phyloP scores from a whole-genome alignment of 1,284 basidiomycete species.

The Laetiporus sulphureus region DNA sequence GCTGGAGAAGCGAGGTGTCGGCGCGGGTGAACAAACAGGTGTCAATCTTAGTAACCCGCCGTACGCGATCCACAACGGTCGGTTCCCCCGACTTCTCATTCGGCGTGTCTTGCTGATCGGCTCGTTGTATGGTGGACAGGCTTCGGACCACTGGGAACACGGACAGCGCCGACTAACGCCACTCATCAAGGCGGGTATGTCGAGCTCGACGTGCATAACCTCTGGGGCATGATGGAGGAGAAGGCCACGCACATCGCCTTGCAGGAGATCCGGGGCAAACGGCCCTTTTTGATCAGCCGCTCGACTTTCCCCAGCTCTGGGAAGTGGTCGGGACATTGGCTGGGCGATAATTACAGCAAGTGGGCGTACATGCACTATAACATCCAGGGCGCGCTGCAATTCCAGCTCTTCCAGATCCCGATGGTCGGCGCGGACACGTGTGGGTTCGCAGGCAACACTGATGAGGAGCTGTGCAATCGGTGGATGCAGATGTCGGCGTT shows the following conservation, averaged over 20 bases:
- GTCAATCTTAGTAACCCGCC: constrained; percentile 52
- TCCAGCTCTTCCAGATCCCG: constrained; percentile 70
- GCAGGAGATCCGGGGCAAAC: constrained; percentile 39
- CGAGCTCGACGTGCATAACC: constrained; percentile 59
- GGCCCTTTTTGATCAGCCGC: constrained; percentile 61
- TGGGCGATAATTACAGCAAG: constrained; percentile 54
- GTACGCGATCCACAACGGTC: constrained; percentile 69
- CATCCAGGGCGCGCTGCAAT: constrained; percentile 66
- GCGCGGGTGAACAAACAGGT: constrained; percentile 37
- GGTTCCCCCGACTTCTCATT: background rate
- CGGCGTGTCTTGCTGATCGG: constrained; percentile 3
- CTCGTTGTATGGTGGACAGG: constrained; percentile 21
- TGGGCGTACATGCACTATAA: constrained; percentile 55
- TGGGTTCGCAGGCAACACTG: constrained; percentile 63
- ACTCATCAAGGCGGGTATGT: constrained; percentile 47
- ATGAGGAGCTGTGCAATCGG: constrained; percentile 76
- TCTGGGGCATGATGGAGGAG: constrained; percentile 63
- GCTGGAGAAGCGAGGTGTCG: constrained; percentile 33
- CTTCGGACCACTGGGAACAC: constrained; percentile 38
- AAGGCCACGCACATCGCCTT: constrained; percentile 53
- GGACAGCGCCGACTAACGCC: constrained; percentile 55
- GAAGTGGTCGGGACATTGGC: constrained; percentile 52
- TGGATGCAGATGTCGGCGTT: constrained; percentile 81
- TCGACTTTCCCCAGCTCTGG: constrained; percentile 65
- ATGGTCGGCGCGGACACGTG: constrained; percentile 75